Conservation (phyloP, 805 yeast species). For the Metschnikowia bowlesiae region DNA sequence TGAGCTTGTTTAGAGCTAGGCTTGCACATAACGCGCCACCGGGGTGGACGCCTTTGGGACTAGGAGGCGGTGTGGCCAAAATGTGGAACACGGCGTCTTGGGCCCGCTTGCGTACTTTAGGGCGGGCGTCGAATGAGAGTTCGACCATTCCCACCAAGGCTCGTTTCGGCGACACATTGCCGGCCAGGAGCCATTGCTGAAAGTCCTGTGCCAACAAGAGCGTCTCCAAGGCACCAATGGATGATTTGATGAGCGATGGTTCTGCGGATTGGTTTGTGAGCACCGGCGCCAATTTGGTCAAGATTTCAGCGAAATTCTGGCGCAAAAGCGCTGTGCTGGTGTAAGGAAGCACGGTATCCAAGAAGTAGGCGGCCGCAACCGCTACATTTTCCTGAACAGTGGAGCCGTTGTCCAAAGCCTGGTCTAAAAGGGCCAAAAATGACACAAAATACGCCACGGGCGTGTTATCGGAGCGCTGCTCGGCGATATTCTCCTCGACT, state of each 20-base stretch:
- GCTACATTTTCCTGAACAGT: slow-evolving; percentile 64
- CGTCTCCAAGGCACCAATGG: slow-evolving; percentile 81
- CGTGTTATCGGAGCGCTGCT: slow-evolving; percentile 54
- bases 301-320: slow-evolving; percentile 70
- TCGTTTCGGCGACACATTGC: slow-evolving; percentile 69
- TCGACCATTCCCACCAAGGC: slow-evolving; percentile 76
- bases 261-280: slow-evolving; percentile 64
- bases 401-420: slow-evolving; percentile 48
- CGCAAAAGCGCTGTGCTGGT: slow-evolving; percentile 66
- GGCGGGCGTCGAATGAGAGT: slow-evolving; percentile 80
- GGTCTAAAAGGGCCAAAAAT: slow-evolving; percentile 75
- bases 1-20: slow-evolving; percentile 54
- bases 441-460: slow-evolving; percentile 86
- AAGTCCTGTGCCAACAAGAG: slow-evolving; percentile 76
- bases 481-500: slow-evolving; percentile 81
- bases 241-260: slow-evolving; percentile 77
- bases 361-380: slow-evolving; percentile 69
- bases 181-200: slow-evolving; percentile 62
- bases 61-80: slow-evolving; percentile 63
- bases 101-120: slow-evolving; percentile 94
- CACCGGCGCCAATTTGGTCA: slow-evolving; percentile 77
- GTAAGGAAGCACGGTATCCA: slow-evolving; percentile 74
- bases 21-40: slow-evolving; percentile 71
- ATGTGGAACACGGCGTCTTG: slow-evolving; percentile 76
- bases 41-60: slow-evolving; percentile 74